Evolutionary conservation across 768 basidiomycete species (phyloP).

Genomic region (Daedaleopsis sinensis): DNA sequence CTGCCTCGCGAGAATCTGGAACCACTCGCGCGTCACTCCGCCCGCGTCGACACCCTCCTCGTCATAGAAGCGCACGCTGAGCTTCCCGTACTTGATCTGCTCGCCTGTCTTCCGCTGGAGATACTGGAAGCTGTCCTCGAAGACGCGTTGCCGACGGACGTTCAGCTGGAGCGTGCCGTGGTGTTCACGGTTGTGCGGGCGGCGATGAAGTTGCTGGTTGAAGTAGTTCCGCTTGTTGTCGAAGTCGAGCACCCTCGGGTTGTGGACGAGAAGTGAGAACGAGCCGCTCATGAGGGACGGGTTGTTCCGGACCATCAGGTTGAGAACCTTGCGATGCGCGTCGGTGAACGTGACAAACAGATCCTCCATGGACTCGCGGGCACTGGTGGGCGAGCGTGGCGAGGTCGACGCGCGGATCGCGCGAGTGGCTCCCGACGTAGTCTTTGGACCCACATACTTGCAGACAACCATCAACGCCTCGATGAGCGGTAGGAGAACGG

Average conservation of each 20-base stretch:
- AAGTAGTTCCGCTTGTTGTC: constrained; percentile 99
- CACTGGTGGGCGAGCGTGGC: constrained; percentile 65
- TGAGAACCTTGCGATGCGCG: constrained; percentile 89
- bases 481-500: constrained; percentile 90
- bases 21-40: constrained; percentile 98
- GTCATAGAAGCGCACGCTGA: constrained; percentile 93
- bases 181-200: constrained; percentile 79
- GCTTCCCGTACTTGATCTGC: constrained; percentile 97
- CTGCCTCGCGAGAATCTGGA: constrained; percentile 94
- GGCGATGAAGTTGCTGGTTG: constrained; percentile 87
- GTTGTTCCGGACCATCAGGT: constrained; percentile 97
- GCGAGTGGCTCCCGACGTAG: constrained; percentile 48
- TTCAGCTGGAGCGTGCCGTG: constrained; percentile 85
- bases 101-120: constrained; percentile 90
- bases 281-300: constrained; percentile 98
- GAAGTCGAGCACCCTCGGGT: constrained; percentile 95
- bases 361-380: constrained; percentile 83
- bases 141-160: constrained; percentile 87
- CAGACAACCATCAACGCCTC: constrained; percentile 98
- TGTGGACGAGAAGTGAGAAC: constrained; percentile 94
- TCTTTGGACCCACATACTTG: constrained; percentile 85
- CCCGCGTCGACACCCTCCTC: constrained; percentile 99
- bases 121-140: constrained; percentile 96
- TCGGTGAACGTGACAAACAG: constrained; percentile 94
- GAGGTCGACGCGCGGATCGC: constrained; percentile 66